A percentile compares a stretch with the other conserved stretches of the same genome.
These are phyloP conservation scores for Irpex sp. DNA, from an alignment of 1,284 basidiomycete species.

Conservation along the genomic window DNA sequence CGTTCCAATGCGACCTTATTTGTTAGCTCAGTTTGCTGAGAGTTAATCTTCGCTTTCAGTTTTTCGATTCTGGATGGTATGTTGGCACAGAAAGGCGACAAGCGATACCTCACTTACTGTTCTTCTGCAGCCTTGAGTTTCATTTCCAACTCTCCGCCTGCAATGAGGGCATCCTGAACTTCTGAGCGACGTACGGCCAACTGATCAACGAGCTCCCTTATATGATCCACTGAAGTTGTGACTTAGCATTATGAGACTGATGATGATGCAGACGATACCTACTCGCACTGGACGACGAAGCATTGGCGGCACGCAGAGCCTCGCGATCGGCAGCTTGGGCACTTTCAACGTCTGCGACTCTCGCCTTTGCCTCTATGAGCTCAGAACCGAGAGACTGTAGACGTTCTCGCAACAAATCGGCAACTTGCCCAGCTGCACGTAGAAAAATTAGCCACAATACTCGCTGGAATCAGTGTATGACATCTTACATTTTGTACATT, in stretches of 20 bases:
- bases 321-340: constrained; percentile 22
- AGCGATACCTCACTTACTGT: constrained; percentile 15
- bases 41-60: constrained; percentile 11
- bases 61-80: constrained; percentile 12
- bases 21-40: constrained; percentile 20
- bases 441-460: neutral
- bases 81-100: neutral
- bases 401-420: constrained; percentile 33
- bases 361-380: constrained; percentile 28
- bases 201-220: constrained; percentile 13
- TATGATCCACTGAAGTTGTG: constrained; percentile 15
- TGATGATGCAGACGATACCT: neutral
- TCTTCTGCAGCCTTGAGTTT: constrained; percentile 18
- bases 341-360: constrained; percentile 26
- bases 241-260: neutral
- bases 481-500: constrained; percentile 26
- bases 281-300: constrained; percentile 21
- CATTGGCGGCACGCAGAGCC: constrained; percentile 19
- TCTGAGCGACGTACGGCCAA: constrained; percentile 19
- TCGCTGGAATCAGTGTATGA: neutral
- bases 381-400: constrained; percentile 30
- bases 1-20: constrained; percentile 10
- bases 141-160: constrained; percentile 17
- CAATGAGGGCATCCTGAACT: constrained; percentile 17
- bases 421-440: constrained; percentile 29